Percentiles rank a stretch among this genome's conserved stretches.
Evolutionary conservation across 306 rosid genomes (phyloP).

Genomic region (Inga oerstediana): DNA sequence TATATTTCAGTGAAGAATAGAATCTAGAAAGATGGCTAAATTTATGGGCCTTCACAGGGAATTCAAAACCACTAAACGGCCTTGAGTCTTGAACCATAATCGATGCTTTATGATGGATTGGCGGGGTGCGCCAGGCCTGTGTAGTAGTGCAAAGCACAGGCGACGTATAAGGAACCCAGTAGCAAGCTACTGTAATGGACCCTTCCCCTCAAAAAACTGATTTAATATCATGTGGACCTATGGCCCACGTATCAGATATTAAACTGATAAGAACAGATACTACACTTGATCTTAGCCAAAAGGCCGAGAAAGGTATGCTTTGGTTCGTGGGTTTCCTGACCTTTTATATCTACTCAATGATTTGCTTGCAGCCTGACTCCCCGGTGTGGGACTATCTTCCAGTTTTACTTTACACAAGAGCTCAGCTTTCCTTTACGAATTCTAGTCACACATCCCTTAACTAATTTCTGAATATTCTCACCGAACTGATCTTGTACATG

Average conservation of each 20-base stretch:
- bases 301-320: slow-evolving; percentile 7
- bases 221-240: neutral
- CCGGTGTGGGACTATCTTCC: neutral
- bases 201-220: neutral
- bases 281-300: slow-evolving; percentile 8
- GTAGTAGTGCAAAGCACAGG: neutral
- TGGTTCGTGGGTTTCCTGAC: rapidly evolving
- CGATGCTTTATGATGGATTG: neutral
- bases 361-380: neutral
- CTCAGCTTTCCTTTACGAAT: no score
- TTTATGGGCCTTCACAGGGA: no score
- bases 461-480: neutral
- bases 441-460: no score
- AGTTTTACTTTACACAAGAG: no score
- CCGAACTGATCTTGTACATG: neutral
- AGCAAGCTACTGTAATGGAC: neutral
- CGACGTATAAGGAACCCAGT: neutral
- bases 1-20: rapidly evolving
- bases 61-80: rapidly evolving
- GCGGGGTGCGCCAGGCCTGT: neutral
- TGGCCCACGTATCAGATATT: slow-evolving; percentile 1
- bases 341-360: neutral
- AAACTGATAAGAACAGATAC: slow-evolving; percentile 10
- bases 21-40: no score
- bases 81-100: no score